phyloP scores from a whole-genome alignment of 1,284 basidiomycete genomes.

The Cystobasidiaceae sp. region DNA sequence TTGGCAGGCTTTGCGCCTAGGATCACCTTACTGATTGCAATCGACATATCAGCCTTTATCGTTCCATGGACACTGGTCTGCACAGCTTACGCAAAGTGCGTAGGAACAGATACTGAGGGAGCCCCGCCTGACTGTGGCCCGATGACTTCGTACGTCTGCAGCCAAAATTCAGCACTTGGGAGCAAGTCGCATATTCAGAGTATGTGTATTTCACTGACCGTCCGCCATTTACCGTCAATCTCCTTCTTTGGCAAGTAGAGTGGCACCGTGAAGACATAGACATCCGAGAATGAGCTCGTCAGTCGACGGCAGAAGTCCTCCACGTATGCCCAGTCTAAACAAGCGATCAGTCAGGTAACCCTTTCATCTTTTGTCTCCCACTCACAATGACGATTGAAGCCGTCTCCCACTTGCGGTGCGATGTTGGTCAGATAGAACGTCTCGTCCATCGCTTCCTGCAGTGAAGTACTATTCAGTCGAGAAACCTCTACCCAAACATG shows the following conservation, averaged over 20 bases:
- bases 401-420: constrained; percentile 93
- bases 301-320: constrained; percentile 93
- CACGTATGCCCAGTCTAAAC: constrained; percentile 84
- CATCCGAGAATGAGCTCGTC: constrained; percentile 79
- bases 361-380: constrained; percentile 7
- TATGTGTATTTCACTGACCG: constrained; percentile 57
- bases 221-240: constrained; percentile 85
- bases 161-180: not conserved
- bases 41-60: constrained; percentile 53
- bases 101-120: constrained; percentile 85
- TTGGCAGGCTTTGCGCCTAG: constrained; percentile 29
- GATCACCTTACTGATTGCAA: constrained; percentile 26
- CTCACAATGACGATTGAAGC: constrained; percentile 94
- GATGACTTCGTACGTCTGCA: constrained; percentile 86
- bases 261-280: constrained; percentile 96
- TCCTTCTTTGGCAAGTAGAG: constrained; percentile 86
- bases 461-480: not conserved
- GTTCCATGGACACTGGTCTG: constrained; percentile 61
- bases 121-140: constrained; percentile 53
- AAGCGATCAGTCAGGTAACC: not conserved
- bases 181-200: not conserved
- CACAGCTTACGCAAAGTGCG: constrained; percentile 97
- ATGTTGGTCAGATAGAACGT: constrained; percentile 95
- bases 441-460: constrained; percentile 87
- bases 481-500: not conserved